phyloP scores from a whole-genome alignment of 2,329 filamentous ascomycete species.

The Colletotrichum scovillei region DNA sequence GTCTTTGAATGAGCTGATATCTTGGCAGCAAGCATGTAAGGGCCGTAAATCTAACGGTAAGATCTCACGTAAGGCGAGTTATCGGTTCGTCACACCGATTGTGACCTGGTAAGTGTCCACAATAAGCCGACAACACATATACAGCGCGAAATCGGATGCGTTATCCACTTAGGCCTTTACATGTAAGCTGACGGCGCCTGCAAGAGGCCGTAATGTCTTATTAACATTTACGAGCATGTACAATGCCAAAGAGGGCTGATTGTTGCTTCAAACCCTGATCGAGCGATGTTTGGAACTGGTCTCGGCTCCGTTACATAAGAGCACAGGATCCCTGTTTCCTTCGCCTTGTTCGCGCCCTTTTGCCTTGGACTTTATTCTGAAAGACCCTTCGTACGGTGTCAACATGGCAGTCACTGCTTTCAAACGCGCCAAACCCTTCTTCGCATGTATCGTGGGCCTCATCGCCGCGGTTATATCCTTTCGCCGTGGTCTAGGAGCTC shows the following conservation, averaged over 20 bases:
- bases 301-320: too few relatives aligned
- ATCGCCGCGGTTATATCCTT: constrained; percentile 1
- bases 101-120: not conserved
- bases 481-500: not conserved
- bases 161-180: too few relatives aligned
- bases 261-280: too few relatives aligned
- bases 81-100: not conserved
- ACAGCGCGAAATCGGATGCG: not conserved
- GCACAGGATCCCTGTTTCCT: too few relatives aligned
- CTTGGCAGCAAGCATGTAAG: not conserved
- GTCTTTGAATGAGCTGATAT: not conserved
- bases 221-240: too few relatives aligned
- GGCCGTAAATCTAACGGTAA: not conserved
- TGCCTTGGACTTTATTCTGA: not conserved
- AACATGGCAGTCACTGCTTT: not conserved
- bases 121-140: too few relatives aligned
- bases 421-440: not conserved
- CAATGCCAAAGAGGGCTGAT: too few relatives aligned
- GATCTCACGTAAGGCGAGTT: not conserved
- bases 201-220: too few relatives aligned
- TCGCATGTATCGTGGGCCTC: not conserved
- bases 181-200: too few relatives aligned
- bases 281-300: too few relatives aligned
- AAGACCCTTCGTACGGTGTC: not conserved
- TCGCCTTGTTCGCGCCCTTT: not conserved